Base-by-base conservation (phyloP, 2,329 filamentous ascomycete genomes). In the Amauroascus verrucosus region DNA sequence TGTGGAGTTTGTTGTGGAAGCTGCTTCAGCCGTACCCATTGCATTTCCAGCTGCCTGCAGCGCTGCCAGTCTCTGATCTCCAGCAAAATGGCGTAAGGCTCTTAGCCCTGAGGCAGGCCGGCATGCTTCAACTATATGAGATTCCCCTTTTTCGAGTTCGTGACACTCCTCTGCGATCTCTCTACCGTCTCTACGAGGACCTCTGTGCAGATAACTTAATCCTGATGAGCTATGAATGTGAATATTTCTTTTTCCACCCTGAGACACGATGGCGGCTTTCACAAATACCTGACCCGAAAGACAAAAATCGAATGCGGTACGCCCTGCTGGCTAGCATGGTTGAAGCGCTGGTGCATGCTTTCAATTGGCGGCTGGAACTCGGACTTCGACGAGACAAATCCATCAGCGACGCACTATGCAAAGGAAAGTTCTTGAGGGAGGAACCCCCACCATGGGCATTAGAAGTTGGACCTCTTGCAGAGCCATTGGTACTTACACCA, bases 221-320 rank as follows among this genome's bases (percentile, higher is more conserved):
- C 5, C 44, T 55, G 5, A 56, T 63, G 13, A 53, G 58, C n/a
- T 55, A 54, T 8, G 61, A 63, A 51, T 53, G 56, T 1, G 57
- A 62, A 43, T 65, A 65, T 38, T 62, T 65, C 44, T 65, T 56
- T 54, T 60, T 58, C 18, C 60, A 33, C 64, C 60, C n/a, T 18
- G 35, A 38, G 35, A 18, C 35, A 18, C 35, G 35, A 18, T 38
- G 16, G 63, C 33, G 47, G 24, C 47, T 63, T 8, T 18, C 52
- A 35, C 54, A 46, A n/a, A 61, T 65, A n/a, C 62, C 59, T 14
- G 64, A 65, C 35, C 63, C 64, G 2, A 40, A 41, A 13, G 63
- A 64, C 33, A 43, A 49, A 8, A 56, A 64, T 56, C 62, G 60
- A n/a, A 49, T 64, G 41, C 64, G 35, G 35, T 38, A 64, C 49